Base-by-base conservation (phyloP, 495 filamentous ascomycete species). In the Lichenothelia convexa region DNA sequence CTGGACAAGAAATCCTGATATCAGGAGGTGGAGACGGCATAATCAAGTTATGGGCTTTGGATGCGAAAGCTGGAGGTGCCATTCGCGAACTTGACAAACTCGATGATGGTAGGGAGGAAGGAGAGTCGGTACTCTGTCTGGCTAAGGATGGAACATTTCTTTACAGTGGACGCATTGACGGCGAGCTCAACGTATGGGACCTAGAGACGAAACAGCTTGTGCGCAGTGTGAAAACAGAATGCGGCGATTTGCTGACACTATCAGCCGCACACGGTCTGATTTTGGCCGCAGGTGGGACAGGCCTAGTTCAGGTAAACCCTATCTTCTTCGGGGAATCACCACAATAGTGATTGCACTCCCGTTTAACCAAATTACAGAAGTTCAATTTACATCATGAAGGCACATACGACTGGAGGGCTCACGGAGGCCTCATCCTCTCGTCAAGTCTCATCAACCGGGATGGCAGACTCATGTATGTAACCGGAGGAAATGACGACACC, bases 181-280 rank as follows among this genome's bases (percentile, higher is more conserved):
- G 89, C n/a, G 73, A 91, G 29, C 67, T 97, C 35, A 86, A 93
- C 50, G 74, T 95, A 12, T 97, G 89, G 89, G 92, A 97, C 47
- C 62, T 95, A 11, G 89, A 97, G 51, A 94, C 89, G 1, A 72
- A 75, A 42, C 89, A 97, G 60, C 75, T 89, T 34, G 64, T 97
- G 15, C 68, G 87, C 38, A 80, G 74, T 6, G 73, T 94, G 44
- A 80, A 78, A 45, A 67, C 73, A 15, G 76, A 86, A 41, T 74
- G 70, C 16, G 78, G 76, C 5, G 91, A 94, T 51, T 67, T 97
- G 31, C 82, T 87, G 61, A 75, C 82, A 6, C 62, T 97, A 34
- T 68, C 75, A 36, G 76, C 94, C 47, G 80, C 79, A 5, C 77
- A 80, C 46, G 80, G 82, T 2, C 73, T 78, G 32, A 65, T 93